Base-by-base conservation (phyloP, 768 basidiomycete genomes). In the Lyophyllum semitale region DNA sequence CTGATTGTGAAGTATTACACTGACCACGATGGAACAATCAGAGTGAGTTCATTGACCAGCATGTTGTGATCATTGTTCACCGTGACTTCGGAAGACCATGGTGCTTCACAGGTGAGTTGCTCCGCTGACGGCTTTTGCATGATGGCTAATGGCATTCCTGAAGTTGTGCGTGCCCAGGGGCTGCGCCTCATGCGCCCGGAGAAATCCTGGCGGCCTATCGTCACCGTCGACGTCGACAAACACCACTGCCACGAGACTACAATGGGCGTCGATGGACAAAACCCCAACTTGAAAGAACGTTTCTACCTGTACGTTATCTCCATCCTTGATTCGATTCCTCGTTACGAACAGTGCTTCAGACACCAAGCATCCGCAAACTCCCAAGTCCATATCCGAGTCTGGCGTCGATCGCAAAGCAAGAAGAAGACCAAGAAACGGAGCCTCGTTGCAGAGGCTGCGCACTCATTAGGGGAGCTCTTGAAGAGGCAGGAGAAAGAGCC, bases 241-340 rank as follows among this genome's bases (percentile, higher is more conserved):
- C 77, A 81, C 25, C 71, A 78, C n/a, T 54, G 47, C 5, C 77
- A 83, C 53, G 88, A 90, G 61, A 73, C 81, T 8, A 68, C 73
- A 20, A 79, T 91, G 2, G 89, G 88, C 0, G 73, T 73, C 18
- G 87, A 91, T 52, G 89, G 89, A 0, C 87, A 89, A 63, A 87
- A 85, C 53, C 80, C 85, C 0, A 89, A 90, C 61, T 69, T 83
- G 45, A 86, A 83, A 57, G 73, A 78, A 1, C 68, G 66, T 0
- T 79, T 85, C 53, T 59, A 65, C 25, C 72, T 88, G 88, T 89
- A 64, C 51, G 84, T 74, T n/a, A 1, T 42, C 26, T 2, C 22
- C 13, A 22, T 3, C 13, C 17, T 1, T 41, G 12, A 25, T 22
- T 18, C 12, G 48, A n/a, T 18, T 25, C 17, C 0, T 27, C 43